phyloP scores from a whole-genome alignment of 2,329 filamentous ascomycete species.

The Penicillium rolfsii region DNA sequence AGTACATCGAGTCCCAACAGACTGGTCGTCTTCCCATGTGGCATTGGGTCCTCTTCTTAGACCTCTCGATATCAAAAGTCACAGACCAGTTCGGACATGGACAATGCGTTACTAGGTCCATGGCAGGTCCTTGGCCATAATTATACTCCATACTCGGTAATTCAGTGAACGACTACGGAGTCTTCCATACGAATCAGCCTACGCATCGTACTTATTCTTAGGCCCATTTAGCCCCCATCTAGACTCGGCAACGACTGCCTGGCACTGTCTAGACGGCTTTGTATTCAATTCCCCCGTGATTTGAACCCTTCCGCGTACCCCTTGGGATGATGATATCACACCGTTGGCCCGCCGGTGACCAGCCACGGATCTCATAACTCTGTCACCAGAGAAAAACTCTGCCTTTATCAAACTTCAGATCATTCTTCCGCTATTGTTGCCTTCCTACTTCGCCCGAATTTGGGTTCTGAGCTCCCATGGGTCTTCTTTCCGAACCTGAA shows the following conservation, averaged over 20 bases:
- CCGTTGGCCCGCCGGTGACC: not conserved
- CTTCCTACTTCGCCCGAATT: slow-evolving; percentile 2
- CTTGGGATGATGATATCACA: not conserved
- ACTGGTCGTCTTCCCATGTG: slow-evolving; percentile 26
- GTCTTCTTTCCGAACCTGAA: not conserved
- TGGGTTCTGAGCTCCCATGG: slow-evolving; percentile 17
- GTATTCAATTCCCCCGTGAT: not conserved
- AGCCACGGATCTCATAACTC: not conserved
- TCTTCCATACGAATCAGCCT: not conserved
- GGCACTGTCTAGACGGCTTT: not conserved
- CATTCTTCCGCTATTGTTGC: not conserved
- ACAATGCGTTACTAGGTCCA: not conserved
- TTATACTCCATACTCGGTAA: not conserved
- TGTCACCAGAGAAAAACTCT: not conserved
- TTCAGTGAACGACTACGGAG: not conserved
- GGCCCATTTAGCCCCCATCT: not conserved
- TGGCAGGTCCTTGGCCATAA: not conserved
- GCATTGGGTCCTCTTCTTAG: slow-evolving; percentile 9
- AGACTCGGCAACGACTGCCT: slow-evolving; percentile 3
- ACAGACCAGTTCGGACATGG: slow-evolving; percentile 8
- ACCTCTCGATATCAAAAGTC: not conserved
- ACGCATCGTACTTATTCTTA: not conserved
- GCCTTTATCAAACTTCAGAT: not conserved
- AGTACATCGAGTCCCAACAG: not conserved
- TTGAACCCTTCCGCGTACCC: not conserved